Evolutionary conservation across 306 rosid genomes (phyloP).

Genomic region (Vicia faba): DNA sequence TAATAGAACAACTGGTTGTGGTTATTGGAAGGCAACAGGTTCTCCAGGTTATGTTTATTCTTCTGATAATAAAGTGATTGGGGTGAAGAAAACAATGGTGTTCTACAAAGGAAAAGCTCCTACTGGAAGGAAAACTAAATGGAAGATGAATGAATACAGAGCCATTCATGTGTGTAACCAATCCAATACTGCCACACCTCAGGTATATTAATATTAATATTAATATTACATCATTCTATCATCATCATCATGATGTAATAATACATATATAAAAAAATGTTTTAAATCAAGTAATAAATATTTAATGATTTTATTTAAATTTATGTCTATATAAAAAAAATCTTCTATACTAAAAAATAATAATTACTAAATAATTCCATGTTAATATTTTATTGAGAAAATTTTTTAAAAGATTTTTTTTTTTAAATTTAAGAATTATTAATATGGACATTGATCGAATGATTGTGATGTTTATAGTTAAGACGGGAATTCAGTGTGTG

Average conservation of each 20-base stretch:
- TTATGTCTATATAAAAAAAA: no score
- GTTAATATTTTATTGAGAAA: no score
- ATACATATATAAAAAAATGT: neutral
- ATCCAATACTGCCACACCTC: slow-evolving; percentile 39
- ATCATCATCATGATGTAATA: neutral
- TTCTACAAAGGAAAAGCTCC: slow-evolving; percentile 88
- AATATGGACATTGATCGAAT: no score
- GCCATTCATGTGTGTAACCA: slow-evolving; percentile 53
- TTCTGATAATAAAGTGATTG: slow-evolving; percentile 56
- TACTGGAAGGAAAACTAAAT: slow-evolving; percentile 73
- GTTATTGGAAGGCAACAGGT: slow-evolving; percentile 96
- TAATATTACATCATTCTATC: neutral
- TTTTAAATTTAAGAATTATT: no score
- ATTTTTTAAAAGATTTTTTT: no score
- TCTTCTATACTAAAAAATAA: no score
- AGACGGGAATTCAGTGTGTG: slow-evolving; percentile 83
- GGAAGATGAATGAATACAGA: slow-evolving; percentile 94
- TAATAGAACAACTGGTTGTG: slow-evolving; percentile 66
- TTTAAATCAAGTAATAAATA: neutral
- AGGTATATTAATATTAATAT: slow-evolving; percentile 44
- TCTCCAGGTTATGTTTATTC: slow-evolving; percentile 85
- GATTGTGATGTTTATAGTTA: slow-evolving; percentile 44
- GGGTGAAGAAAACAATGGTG: slow-evolving; percentile 83
- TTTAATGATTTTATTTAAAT: neutral
- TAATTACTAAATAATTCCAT: no score